These are phyloP conservation scores for Aspergillus wentii DNA, from an alignment of 495 filamentous ascomycete species.

Conservation along the genomic window DNA sequence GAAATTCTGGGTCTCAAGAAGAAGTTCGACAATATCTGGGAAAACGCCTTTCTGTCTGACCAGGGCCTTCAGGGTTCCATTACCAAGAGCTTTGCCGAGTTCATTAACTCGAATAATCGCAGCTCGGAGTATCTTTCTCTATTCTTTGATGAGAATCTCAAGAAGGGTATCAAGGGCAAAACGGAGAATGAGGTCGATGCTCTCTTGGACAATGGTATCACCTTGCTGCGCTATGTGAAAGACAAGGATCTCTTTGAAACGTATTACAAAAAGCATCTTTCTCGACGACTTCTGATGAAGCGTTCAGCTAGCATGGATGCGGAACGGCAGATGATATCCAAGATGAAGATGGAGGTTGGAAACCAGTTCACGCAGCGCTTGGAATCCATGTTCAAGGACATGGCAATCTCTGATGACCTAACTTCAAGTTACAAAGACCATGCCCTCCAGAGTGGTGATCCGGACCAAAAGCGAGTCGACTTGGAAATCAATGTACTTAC, in stretches of 20 bases:
- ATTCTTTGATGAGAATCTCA: constrained; percentile 95
- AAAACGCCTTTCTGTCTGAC: constrained; percentile 64
- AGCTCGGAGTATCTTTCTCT: constrained; percentile 91
- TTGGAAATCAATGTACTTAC: constrained; percentile 82
- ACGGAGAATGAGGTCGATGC: constrained; percentile 84
- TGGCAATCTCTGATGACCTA: constrained; percentile 85
- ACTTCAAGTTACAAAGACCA: constrained; percentile 68
- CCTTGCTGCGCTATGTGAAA: constrained; percentile 74
- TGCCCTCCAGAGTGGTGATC: constrained; percentile 57
- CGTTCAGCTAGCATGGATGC: constrained; percentile 84
- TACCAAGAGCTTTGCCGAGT: constrained; percentile 77
- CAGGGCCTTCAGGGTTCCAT: constrained; percentile 74
- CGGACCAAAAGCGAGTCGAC: constrained; percentile 65
- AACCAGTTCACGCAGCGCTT: constrained; percentile 90
- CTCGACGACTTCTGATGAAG: constrained; percentile 75
- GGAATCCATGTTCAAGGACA: constrained; percentile 98
- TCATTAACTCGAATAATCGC: constrained; percentile 81
- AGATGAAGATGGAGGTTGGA: constrained; percentile 93
- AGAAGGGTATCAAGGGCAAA: constrained; percentile 89
- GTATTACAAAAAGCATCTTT: constrained; percentile 98
- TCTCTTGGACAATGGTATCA: constrained; percentile 86
- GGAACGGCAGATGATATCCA: constrained; percentile 91
- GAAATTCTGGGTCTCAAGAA: constrained; percentile 80
- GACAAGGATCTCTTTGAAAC: constrained; percentile 96
- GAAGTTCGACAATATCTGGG: constrained; percentile 81